phyloP scores from a whole-genome alignment of 2,329 filamentous ascomycete species.

The Bipolaris gigantea region DNA sequence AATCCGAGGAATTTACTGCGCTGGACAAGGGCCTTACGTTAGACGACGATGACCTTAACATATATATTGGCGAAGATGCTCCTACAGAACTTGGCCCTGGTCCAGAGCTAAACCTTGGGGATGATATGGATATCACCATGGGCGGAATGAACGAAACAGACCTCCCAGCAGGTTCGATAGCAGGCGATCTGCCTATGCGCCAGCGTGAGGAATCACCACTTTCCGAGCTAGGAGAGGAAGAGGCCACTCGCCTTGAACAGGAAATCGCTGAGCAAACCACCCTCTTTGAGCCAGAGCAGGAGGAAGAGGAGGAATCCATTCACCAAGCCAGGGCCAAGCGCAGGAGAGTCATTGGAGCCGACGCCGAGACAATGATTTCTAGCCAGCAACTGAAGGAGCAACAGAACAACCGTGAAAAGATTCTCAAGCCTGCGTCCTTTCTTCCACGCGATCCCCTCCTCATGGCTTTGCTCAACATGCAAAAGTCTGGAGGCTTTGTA shows the following conservation, averaged over 20 bases:
- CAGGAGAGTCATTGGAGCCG: slow-evolving; percentile 80
- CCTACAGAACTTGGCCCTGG: slow-evolving; percentile 29
- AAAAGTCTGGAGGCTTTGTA: slow-evolving; percentile 87
- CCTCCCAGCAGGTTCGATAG: slow-evolving; percentile 30
- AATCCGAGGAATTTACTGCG: slow-evolving; percentile 50
- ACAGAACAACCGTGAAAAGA: slow-evolving; percentile 82
- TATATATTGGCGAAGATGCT: slow-evolving; percentile 42
- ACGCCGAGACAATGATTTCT: slow-evolving; percentile 76
- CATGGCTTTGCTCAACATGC: slow-evolving; percentile 86
- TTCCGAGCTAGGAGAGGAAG: slow-evolving; percentile 55
- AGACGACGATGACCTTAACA: slow-evolving; percentile 58
- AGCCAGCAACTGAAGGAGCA: slow-evolving; percentile 80
- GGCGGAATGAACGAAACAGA: slow-evolving; percentile 54
- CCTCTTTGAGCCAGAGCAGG: slow-evolving; percentile 51
- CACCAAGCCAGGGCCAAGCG: slow-evolving; percentile 74
- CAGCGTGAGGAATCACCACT: slow-evolving; percentile 57
- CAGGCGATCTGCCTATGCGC: slow-evolving; percentile 53
- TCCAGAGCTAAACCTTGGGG: slow-evolving; percentile 29
- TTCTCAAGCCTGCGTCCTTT: slow-evolving; percentile 79
- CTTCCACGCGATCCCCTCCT: slow-evolving; percentile 85
- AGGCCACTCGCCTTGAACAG: slow-evolving; percentile 66
- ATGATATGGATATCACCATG: slow-evolving; percentile 50
- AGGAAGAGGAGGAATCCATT: slow-evolving; percentile 56
- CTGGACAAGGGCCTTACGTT: slow-evolving; percentile 53
- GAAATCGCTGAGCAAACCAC: slow-evolving; percentile 51